Base-by-base conservation (phyloP, 257 asterid species). In the Lantana camara region DNA sequence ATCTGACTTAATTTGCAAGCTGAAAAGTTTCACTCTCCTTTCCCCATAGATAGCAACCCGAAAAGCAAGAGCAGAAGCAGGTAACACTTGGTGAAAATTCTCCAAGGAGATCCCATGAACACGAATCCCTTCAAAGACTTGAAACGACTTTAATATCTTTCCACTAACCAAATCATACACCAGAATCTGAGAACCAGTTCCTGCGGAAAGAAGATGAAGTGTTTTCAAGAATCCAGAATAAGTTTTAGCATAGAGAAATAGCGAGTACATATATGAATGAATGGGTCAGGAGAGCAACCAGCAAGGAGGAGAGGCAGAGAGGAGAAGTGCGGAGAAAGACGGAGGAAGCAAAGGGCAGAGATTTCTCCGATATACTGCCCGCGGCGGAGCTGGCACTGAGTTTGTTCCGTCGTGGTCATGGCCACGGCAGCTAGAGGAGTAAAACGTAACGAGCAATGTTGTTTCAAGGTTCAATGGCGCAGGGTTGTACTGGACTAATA, bases 321-420 rank as follows among this genome's bases (percentile, higher is more conserved):
- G 22, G 90, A 79, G 40, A 79, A 40, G 52, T 73, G 75, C 55
- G 75, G 59, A 12, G 96, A 96, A 56, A 83, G 88, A 24, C 78
- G 90, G 60, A 93, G 87, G 71, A 93, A 87, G 67, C 94, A 87
- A 55, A 93, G 90, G 14, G 98, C 98, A 5, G 98, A 90, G 42
- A 90, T 84, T 49, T 93, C 98, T 63, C 98, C 98, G 11, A 93
- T 79, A 80, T 93, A 93, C 47, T 73, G 80, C 29, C 97, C 92
- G 29, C 84, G 71, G 24, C 65, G 75, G 68, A 88, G 85, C 52
- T 45, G 68, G 73, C 79, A 76, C 22, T 40, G 67, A 49, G 51
- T 55, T 41, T 51, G 66, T 67, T 53, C 80, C 41, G 64, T 41
- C 70, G 71, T 60, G 50, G 37, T 69, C 88, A 74, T 73, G 30